These are phyloP conservation scores for Colletotrichum kahawae DNA, from an alignment of 2,329 filamentous ascomycete genomes.

Conservation along the genomic window DNA sequence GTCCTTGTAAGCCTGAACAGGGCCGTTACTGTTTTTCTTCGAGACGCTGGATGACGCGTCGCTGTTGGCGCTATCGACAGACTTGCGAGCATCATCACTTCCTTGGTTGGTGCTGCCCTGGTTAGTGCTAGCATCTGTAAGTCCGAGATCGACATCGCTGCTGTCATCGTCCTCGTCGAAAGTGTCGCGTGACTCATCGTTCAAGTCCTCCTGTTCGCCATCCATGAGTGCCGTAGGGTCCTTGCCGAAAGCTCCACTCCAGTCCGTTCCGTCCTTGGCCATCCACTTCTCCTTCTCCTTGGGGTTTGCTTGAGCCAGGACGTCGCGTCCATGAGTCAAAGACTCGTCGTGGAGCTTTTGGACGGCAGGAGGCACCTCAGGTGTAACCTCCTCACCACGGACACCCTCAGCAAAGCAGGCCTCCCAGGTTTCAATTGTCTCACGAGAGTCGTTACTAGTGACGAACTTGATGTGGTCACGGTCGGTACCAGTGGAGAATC, in stretches of 20 bases:
- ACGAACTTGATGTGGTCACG: slow-evolving; percentile 84
- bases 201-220: slow-evolving; percentile 30
- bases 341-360: slow-evolving; percentile 83
- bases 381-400: slow-evolving; percentile 70
- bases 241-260: slow-evolving; percentile 84
- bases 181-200: slow-evolving; percentile 45
- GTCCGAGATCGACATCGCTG: slow-evolving; percentile 51
- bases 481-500: slow-evolving; percentile 91
- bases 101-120: slow-evolving; percentile 15
- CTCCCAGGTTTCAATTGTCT: slow-evolving; percentile 95
- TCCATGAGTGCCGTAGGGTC: slow-evolving; percentile 65
- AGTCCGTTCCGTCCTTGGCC: slow-evolving; percentile 79
- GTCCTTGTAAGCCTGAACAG: slow-evolving; percentile 63
- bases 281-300: slow-evolving; percentile 82
- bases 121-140: slow-evolving; percentile 58
- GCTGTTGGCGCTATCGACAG: slow-evolving; percentile 47
- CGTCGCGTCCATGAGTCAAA: slow-evolving; percentile 78
- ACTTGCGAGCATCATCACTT: slow-evolving; percentile 29
- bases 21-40: slow-evolving; percentile 54
- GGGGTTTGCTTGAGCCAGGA: slow-evolving; percentile 74
- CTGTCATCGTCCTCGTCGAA: slow-evolving; percentile 41
- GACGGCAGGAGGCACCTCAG: slow-evolving; percentile 75
- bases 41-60: slow-evolving; percentile 29
- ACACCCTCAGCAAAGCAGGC: slow-evolving; percentile 89
- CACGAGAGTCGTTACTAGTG: slow-evolving; percentile 84